A percentile compares a stretch with the other conserved stretches of the same genome.
Evolutionary conservation across 225 moss, liverwort and hornwort genomes (phyloP).

Genomic region (Physcomitrium patens): DNA sequence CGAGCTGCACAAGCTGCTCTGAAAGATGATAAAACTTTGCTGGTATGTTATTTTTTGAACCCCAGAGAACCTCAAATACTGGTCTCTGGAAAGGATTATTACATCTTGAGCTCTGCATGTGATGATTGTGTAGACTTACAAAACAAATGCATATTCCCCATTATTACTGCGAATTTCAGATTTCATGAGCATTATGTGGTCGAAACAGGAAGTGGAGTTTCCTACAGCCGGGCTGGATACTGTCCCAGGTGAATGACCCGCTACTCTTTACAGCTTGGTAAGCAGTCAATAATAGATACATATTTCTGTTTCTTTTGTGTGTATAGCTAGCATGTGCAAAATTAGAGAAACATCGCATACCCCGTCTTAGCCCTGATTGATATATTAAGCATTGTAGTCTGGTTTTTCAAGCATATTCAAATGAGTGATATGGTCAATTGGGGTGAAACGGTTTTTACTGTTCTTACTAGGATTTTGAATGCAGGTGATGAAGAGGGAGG

Average conservation of each 20-base stretch:
- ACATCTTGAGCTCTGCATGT: background rate
- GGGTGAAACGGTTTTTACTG: background rate
- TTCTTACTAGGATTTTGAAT: conserved; percentile 9
- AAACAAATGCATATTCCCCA: background rate
- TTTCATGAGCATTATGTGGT: conserved; percentile 38
- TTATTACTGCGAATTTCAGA: background rate
- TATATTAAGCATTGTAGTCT: background rate
- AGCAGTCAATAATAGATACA: conserved; percentile 41
- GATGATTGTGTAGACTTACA: background rate
- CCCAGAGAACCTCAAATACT: background rate
- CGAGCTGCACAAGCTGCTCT: conserved; percentile 72
- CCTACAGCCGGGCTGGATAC: conserved; percentile 90
- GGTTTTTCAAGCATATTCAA: background rate
- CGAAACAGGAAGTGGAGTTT: conserved; percentile 93
- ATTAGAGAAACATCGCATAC: conserved; percentile 22
- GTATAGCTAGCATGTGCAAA: conserved; percentile 31
- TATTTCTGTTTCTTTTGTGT: background rate
- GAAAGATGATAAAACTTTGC: conserved; percentile 73
- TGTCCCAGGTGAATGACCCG: conserved; percentile 91
- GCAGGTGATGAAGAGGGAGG: conserved; percentile 98
- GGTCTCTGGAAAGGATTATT: background rate
- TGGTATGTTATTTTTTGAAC: conserved; percentile 59
- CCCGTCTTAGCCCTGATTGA: too few relatives aligned
- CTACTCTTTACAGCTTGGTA: conserved; percentile 48
- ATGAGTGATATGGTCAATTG: background rate